Evolutionary conservation across 306 rosid genomes (phyloP), one percentile per base, ranked within the genome.

Genomic region (Cicer cuneatum): DNA sequence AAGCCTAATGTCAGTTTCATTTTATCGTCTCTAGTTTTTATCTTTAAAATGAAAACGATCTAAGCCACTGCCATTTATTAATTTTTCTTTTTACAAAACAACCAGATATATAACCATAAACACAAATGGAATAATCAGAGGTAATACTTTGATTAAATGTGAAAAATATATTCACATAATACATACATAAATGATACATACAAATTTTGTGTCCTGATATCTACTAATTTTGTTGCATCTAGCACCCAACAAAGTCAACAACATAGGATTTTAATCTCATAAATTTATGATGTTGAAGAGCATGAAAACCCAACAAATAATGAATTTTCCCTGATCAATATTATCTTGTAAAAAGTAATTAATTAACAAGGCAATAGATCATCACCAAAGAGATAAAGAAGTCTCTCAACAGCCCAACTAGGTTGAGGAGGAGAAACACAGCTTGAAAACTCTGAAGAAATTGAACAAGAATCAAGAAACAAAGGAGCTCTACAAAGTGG

Each of bases 321-420:
- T 66, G 71, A 66, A 66, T 66, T 4, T 29, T 66, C 56, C 71
- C 71, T 66, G 43, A 66, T 6, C 54, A 19, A 63, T 67, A 18
- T 6, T 6, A 35, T 12, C 21, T 46, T 24, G 29, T 0, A 62
- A 40, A 5, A 6, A 19, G 46, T 12, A 15, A 39, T 1, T 5
- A 59, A 40, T 61, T 41, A 74, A 37, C 71, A 87, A 18, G 86
- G 69, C 5, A 78, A 41, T 0, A 90, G 84, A 85, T 92, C 97
- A 21, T 92, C 96, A 38, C 96, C 97, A 61, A 92, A 92, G 24
- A 92, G 91, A 85, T 89, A 92, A 18, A 89, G 91, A 41, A 92
- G 87, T 75, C 97, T 81, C 72, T 92, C 96, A 10, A 92, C 93
- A 6, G 97, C 93, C 97, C 97, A 92, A 68, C 91, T 92, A 47